phyloP scores from a whole-genome alignment of 164 flowering plant genomes.

The Vitis amurensis region DNA sequence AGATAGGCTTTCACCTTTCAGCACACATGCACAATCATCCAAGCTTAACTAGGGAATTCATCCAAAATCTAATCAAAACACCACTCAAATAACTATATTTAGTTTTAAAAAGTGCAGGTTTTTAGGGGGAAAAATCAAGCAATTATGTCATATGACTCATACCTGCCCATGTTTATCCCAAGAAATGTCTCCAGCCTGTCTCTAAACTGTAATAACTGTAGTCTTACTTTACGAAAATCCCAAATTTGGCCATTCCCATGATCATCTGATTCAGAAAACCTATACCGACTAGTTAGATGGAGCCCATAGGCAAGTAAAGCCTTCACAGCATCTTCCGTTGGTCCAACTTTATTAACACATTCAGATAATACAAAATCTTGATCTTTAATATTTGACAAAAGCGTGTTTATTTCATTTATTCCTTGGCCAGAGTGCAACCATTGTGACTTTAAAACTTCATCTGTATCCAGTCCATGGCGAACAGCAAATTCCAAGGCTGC shows the following conservation, averaged over 20 bases:
- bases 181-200: conserved; percentile 93
- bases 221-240: conserved; percentile 66
- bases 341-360: conserved; percentile 73
- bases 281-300: conserved; percentile 56
- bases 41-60: not conserved
- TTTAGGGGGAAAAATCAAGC: too few relatives aligned
- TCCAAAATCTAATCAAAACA: not conserved
- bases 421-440: conserved; percentile 78
- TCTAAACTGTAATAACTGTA: conserved; percentile 72
- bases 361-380: conserved; percentile 68
- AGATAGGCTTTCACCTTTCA: too few relatives aligned
- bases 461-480: conserved; percentile 69
- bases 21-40: too few relatives aligned
- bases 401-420: conserved; percentile 47
- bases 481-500: conserved; percentile 75
- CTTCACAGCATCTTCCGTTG: conserved; percentile 72
- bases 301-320: conserved; percentile 76
- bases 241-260: conserved; percentile 34
- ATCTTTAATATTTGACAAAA: conserved; percentile 75
- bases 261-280: conserved; percentile 49
- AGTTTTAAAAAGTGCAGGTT: too few relatives aligned
- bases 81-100: not conserved
- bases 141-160: not conserved
- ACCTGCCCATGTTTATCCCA: conserved; percentile 99
- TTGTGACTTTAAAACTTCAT: conserved; percentile 78